Evolutionary conservation across 345 rosid species (phyloP).

Genomic region (Corymbia maculata): DNA sequence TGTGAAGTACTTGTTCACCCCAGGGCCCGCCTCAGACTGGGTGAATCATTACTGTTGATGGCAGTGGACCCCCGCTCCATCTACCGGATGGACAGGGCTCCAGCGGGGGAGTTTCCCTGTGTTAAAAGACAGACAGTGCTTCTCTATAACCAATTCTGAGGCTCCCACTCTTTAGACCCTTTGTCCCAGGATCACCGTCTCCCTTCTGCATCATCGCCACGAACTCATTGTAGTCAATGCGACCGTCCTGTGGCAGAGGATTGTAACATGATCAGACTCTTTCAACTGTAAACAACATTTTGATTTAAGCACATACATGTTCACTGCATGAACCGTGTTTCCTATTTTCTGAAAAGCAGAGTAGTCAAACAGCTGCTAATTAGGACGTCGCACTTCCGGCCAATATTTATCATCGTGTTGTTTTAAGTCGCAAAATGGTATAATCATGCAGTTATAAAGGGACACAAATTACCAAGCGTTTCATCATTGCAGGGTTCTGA

Average conservation of each 20-base stretch:
- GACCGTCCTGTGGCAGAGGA: slow-evolving; percentile 40
- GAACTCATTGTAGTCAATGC: slow-evolving; percentile 59
- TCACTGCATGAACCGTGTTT: neutral
- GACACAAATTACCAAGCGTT: neutral
- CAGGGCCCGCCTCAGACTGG: neutral
- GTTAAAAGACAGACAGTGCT: slow-evolving; percentile 27
- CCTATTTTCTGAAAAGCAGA: neutral
- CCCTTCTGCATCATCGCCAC: slow-evolving; percentile 67
- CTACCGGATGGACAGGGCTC: neutral
- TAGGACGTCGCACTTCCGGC: neutral
- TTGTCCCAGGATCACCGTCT: slow-evolving; percentile 17
- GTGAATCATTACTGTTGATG: neutral
- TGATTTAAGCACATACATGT: neutral
- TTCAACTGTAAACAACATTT: neutral
- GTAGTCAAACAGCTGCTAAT: neutral
- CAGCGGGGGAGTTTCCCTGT: neutral
- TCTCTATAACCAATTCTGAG: slow-evolving; percentile 27
- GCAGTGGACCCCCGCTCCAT: neutral
- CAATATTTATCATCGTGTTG: neutral
- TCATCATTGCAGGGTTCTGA: neutral
- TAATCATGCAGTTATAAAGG: neutral
- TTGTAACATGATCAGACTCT: neutral
- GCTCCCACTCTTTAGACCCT: neutral
- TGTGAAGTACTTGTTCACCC: neutral
- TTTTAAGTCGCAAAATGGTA: neutral